Conservation (phyloP, 805 yeast genomes). For the Kuraishia cidri region DNA sequence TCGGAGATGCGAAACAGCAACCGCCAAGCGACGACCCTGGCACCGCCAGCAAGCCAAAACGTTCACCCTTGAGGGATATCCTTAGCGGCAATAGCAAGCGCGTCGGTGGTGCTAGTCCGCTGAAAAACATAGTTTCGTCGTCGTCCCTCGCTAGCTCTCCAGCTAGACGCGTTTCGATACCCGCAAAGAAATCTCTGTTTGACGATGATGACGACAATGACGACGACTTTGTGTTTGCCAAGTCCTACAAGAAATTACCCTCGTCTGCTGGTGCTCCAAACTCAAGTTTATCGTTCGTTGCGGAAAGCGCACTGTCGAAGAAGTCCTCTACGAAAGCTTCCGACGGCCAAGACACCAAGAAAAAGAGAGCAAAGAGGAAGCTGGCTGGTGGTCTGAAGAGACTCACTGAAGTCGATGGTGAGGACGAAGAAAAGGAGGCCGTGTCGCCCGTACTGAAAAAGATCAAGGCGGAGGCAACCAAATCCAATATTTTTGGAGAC, state of each 20-base stretch:
- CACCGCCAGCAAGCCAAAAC: too few relatives aligned
- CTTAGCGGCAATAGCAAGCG: too few relatives aligned
- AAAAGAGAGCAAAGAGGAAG: conserved; percentile 4
- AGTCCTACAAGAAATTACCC: conserved; percentile 1
- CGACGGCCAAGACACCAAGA: too few relatives aligned
- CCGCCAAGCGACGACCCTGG: too few relatives aligned
- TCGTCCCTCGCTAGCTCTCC: too few relatives aligned
- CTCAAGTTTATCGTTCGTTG: too few relatives aligned
- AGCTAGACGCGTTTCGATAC: too few relatives aligned
- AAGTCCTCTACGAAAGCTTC: background rate
- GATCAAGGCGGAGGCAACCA: conserved; percentile 7
- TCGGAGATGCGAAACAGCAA: too few relatives aligned
- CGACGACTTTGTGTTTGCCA: conserved; percentile 2
- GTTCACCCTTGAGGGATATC: too few relatives aligned
- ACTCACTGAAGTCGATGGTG: conserved; percentile 6
- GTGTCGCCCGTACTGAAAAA: conserved; percentile 12
- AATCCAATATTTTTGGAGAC: conserved; percentile 1
- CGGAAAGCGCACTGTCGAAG: too few relatives aligned
- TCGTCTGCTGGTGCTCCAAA: too few relatives aligned
- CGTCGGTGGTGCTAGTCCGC: background rate
- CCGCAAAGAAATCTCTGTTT: conserved; percentile 3
- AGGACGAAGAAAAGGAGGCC: conserved; percentile 3
- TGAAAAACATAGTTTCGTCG: background rate
- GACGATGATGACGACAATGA: conserved; percentile 5
- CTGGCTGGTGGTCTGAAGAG: conserved; percentile 1